Percentiles rank a stretch among this genome's conserved stretches.
Conservation (phyloP, 352 stramenopile species). For the Phytophthora melonis region DNA sequence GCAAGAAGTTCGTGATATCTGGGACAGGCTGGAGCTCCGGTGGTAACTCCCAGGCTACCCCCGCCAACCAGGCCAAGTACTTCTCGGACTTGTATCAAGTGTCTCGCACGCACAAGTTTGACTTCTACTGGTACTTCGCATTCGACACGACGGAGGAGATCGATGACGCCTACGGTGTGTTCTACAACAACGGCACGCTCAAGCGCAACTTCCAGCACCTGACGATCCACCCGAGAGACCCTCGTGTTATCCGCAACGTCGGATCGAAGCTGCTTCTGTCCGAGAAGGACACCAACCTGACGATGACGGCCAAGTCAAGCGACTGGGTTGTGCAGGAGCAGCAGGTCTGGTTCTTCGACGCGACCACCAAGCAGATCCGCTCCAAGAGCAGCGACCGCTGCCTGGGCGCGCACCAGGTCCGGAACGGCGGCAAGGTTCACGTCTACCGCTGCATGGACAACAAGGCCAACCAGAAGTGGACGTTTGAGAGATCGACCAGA, state of each 20-base stretch:
- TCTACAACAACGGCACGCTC: neutral
- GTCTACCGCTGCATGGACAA: neutral
- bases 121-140: constrained; percentile 1
- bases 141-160: neutral
- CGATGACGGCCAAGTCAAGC: neutral
- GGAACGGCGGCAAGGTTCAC: neutral
- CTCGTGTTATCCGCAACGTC: neutral
- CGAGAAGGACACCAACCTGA: neutral
- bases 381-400: neutral
- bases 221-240: neutral
- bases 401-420: neutral
- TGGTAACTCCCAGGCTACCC: neutral
- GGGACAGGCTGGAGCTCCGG: neutral
- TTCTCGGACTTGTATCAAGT: constrained; percentile 2
- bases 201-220: neutral
- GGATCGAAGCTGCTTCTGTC: neutral
- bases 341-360: neutral
- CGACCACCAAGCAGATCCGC: neutral
- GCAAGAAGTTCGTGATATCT: neutral
- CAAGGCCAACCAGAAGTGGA: neutral
- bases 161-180: neutral
- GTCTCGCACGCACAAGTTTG: neutral
- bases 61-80: constrained; percentile 1
- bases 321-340: neutral
- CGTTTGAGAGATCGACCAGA: neutral